These are phyloP conservation scores for Letharia lupina DNA, from an alignment of 495 filamentous ascomycete species.

Conservation along the genomic window DNA sequence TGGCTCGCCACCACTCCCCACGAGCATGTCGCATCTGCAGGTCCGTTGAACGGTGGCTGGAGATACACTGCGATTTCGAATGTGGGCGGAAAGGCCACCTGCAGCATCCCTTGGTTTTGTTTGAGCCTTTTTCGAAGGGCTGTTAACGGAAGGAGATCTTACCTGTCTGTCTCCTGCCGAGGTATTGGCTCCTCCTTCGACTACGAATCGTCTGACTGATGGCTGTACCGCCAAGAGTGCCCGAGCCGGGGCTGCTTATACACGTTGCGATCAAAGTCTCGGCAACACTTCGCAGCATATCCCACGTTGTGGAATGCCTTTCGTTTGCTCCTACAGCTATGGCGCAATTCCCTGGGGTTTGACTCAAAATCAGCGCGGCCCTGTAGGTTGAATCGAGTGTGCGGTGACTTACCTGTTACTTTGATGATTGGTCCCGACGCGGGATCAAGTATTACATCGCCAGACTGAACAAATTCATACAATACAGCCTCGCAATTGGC, in stretches of 20 bases:
- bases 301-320: constrained; percentile 7
- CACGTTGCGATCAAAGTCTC: constrained; percentile 1
- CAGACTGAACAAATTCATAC: constrained; percentile 6
- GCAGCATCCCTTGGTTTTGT: background rate
- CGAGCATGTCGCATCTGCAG: constrained; percentile 1
- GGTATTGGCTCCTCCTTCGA: background rate
- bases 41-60: constrained; percentile 7
- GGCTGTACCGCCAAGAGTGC: constrained; percentile 1
- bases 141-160: background rate
- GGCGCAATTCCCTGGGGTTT: constrained; percentile 3
- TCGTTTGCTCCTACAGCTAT: constrained; percentile 11
- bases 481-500: constrained; percentile 12
- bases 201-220: background rate
- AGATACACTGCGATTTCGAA: constrained; percentile 9
- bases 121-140: background rate
- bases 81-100: background rate
- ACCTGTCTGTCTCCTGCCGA: constrained; percentile 1
- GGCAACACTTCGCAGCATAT: constrained; percentile 11
- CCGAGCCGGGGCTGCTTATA: background rate
- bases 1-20: constrained; percentile 11
- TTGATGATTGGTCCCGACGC: constrained; percentile 1
- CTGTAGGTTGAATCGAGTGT: background rate
- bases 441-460: constrained; percentile 1
- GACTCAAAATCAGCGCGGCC: background rate
- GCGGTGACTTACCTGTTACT: background rate